Conservation (phyloP, 805 yeast genomes). For the Candida montana region DNA sequence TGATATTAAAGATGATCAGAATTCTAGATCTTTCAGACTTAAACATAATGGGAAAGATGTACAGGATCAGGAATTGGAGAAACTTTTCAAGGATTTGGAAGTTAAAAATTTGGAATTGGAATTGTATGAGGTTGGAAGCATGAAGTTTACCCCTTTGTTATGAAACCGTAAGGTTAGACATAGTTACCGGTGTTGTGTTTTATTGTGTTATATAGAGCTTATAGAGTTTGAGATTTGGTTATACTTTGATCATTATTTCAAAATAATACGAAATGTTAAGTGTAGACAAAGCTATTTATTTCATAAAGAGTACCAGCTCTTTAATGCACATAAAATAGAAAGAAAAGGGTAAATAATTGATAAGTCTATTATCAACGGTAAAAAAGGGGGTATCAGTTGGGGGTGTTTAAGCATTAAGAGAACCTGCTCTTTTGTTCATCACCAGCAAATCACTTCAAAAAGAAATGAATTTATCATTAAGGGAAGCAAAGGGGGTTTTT, state of each 20-base stretch:
- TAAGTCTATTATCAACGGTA: too few relatives aligned
- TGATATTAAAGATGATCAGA: conserved; percentile 13
- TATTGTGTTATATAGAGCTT: background rate
- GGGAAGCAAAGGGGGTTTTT: too few relatives aligned
- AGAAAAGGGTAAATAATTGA: background rate
- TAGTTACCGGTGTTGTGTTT: too few relatives aligned
- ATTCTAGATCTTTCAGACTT: conserved; percentile 13
- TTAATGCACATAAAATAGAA: background rate
- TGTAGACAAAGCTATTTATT: too few relatives aligned
- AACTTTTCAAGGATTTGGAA: conserved; percentile 18
- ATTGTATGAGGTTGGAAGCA: conserved; percentile 17
- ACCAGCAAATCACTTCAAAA: too few relatives aligned
- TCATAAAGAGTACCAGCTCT: background rate
- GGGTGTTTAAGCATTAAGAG: too few relatives aligned
- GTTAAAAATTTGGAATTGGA: conserved; percentile 13
- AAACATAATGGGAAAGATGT: conserved; percentile 15
- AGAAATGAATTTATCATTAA: too few relatives aligned
- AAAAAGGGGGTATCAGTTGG: too few relatives aligned
- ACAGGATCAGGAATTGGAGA: conserved; percentile 13
- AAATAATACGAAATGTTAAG: too few relatives aligned
- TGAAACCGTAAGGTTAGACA: too few relatives aligned
- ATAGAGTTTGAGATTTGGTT: background rate
- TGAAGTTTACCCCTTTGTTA: conserved; percentile 23
- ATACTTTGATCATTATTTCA: too few relatives aligned
- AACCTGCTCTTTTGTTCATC: too few relatives aligned